Conservation (phyloP, 2,329 filamentous ascomycete species). For the Trichoderma sp. region DNA sequence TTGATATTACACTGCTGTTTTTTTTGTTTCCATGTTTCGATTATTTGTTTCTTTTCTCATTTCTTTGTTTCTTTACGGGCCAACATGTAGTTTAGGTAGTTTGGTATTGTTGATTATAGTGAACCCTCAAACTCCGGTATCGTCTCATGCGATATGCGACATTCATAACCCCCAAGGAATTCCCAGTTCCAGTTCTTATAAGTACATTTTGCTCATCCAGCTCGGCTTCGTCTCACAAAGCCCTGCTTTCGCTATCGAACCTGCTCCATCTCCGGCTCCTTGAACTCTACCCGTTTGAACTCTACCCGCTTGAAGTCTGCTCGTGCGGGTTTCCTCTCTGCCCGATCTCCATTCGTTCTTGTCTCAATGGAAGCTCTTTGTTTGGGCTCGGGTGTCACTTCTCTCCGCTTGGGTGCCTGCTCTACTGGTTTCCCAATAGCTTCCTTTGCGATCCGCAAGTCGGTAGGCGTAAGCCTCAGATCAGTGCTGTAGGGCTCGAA, state of each 20-base stretch:
- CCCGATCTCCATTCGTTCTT: constrained; percentile 20
- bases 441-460: constrained; percentile 72
- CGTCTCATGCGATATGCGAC: constrained; percentile 18
- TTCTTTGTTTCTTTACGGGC: background rate
- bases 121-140: constrained; percentile 20
- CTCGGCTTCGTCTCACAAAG: background rate
- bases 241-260: constrained; percentile 21
- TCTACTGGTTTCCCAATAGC: constrained; percentile 42
- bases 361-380: background rate
- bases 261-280: constrained; percentile 33
- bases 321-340: constrained; percentile 23
- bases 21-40: background rate
- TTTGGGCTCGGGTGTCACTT: constrained; percentile 32
- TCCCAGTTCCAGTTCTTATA: constrained; percentile 9
- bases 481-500: constrained; percentile 75
- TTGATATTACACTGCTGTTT: background rate
- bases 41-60: background rate
- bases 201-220: background rate
- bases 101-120: constrained; percentile 3
- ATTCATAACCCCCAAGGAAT: background rate
- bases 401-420: constrained; percentile 25
- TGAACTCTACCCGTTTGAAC: background rate
- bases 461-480: constrained; percentile 65
- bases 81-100: background rate
- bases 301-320: constrained; percentile 13